Base-by-base conservation (phyloP, 164 flowering plant genomes). In the Chloranthus sessilifolius region DNA sequence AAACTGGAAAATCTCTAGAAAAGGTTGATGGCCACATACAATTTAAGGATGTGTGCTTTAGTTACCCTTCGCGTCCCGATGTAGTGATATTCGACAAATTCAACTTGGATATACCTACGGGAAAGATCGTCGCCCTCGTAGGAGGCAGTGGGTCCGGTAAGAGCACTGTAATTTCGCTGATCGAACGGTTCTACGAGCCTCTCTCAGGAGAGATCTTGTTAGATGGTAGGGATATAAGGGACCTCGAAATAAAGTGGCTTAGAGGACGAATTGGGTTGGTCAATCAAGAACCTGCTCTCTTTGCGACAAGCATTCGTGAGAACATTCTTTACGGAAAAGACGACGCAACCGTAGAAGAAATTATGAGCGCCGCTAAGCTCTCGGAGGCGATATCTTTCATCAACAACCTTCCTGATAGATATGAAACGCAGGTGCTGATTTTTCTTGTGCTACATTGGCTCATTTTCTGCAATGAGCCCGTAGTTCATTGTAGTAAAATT, bases 61-160 rank as follows among this genome's bases (percentile, higher is more conserved):
- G 86, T 50, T 92, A 92, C 62, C 99, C 99, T 1, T 88, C 96
- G 50, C 94, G 99, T 9, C 95, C 88, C 0, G 88, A 92, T 49
- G 80, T 80, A 20, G n/a, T 46, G 42, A 78, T 92, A 55, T 86
- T 88, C 55, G 41, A 86, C 38, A 74, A 65, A 59, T 61, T 92
- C 16, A 19, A 64, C 50, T 77, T 92, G 0, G 72, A 88, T 26
- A 82, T 92, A 36, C 88, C 96, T 33, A 21, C 92, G 1, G 99
- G 95, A 11, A 92, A 92, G 65, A 74, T 88, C 34, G 79, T 88
- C 23, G 99, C 96, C 8, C 86, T 92, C 24, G 99, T 92, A 0
- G 99, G 99, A 47, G 95, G 95, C 47, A 88, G 97, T 62, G 99
- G 99, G 20, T 88, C 95, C 2, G 99, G 99, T 29, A 92, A 92